A percentile compares a stretch with the other conserved stretches of the same genome.
phyloP scores from a whole-genome alignment of 345 rosid species.

The Fremontodendron californicum region DNA sequence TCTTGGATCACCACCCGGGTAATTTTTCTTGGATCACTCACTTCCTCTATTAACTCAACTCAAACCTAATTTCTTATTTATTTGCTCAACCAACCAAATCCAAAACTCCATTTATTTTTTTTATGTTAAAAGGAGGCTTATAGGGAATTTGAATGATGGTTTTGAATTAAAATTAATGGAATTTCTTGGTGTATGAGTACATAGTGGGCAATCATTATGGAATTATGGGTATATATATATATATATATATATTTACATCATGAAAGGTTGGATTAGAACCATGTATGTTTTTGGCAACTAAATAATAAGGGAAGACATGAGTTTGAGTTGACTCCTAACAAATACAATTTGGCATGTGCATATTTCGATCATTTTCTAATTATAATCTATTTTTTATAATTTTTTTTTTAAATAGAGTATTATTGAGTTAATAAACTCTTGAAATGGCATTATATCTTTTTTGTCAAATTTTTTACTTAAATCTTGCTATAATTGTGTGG shows the following conservation, averaged over 20 bases:
- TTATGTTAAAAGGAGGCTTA: not conserved
- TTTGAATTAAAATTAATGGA: not conserved
- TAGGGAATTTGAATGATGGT: constrained; percentile 1
- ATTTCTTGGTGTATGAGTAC: constrained; percentile 6
- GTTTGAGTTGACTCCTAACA: not conserved
- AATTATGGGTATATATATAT: not conserved
- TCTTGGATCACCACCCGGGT: constrained; percentile 26
- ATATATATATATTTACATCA: not conserved
- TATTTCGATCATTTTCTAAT: not conserved
- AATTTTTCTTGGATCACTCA: constrained; percentile 28
- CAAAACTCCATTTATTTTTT: not conserved
- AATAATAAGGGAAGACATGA: too few relatives aligned
- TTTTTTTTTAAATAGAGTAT: too few relatives aligned
- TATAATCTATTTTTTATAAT: not conserved
- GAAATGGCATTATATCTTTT: not conserved
- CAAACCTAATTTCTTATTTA: not conserved
- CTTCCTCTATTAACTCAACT: not conserved
- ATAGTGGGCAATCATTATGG: constrained; percentile 12
- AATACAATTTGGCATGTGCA: not conserved
- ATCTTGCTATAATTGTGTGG: not conserved
- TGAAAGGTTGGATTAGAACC: not conserved
- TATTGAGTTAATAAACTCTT: not conserved
- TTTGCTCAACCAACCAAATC: not conserved
- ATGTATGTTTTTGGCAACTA: too few relatives aligned
- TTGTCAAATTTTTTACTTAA: not conserved